Conservation (phyloP, 108 stramenopile genomes). For the Schizochytrium sp. region DNA sequence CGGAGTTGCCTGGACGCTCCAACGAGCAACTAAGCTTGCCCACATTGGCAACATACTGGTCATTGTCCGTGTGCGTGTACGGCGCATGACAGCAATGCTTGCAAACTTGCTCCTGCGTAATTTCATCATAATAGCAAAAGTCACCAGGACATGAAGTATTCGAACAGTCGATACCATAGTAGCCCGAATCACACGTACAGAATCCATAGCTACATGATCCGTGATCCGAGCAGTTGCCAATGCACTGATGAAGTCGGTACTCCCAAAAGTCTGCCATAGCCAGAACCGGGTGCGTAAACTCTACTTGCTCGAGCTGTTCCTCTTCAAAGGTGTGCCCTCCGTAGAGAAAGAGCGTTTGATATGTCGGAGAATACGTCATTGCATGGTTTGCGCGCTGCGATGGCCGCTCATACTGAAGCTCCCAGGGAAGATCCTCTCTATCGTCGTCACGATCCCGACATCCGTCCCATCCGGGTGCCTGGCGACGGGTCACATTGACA, state of each 20-base stretch:
- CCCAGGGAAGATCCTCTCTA: slow-evolving; percentile 25
- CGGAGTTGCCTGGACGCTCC: slow-evolving; percentile 49
- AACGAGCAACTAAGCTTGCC: slow-evolving; percentile 50
- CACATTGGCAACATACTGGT: slow-evolving; percentile 32
- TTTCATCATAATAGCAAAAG: slow-evolving; percentile 63
- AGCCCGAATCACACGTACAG: slow-evolving; percentile 65
- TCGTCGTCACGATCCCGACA: slow-evolving; percentile 57
- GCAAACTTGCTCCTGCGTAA: slow-evolving; percentile 53
- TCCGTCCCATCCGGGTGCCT: slow-evolving; percentile 72
- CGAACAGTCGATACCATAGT: slow-evolving; percentile 68
- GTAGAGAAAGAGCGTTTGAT: slow-evolving; percentile 54
- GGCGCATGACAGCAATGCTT: slow-evolving; percentile 68
- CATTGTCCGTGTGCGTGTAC: slow-evolving; percentile 41
- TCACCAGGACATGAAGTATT: slow-evolving; percentile 72
- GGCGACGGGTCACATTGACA: slow-evolving; percentile 60
- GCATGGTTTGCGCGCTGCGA: slow-evolving; percentile 53
- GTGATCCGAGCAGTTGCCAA: slow-evolving; percentile 57
- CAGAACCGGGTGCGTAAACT: slow-evolving; percentile 3
- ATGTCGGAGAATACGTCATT: slow-evolving; percentile 33
- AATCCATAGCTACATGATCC: slow-evolving; percentile 67
- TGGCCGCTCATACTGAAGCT: slow-evolving; percentile 54
- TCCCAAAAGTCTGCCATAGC: slow-evolving; percentile 64
- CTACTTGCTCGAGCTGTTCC: slow-evolving; percentile 34
- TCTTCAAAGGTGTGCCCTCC: slow-evolving; percentile 52
- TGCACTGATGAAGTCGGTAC: slow-evolving; percentile 52